Conservation (phyloP, 2,329 filamentous ascomycete genomes). For the Chrysosphaeria jannelii region DNA sequence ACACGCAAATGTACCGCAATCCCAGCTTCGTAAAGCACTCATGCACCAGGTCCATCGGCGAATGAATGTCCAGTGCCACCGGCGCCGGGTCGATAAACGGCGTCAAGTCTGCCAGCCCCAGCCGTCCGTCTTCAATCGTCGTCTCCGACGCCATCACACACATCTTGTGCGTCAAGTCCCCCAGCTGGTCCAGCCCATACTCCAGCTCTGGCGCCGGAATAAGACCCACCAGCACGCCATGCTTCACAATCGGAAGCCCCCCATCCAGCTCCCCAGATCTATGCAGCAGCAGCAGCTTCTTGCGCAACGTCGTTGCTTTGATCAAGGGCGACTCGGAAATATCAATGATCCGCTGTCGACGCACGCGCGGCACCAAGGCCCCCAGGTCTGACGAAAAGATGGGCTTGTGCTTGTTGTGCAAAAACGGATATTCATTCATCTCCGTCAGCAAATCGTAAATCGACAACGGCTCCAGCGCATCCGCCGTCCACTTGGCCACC, state of each 20-base stretch:
- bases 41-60: slow-evolving; percentile 81
- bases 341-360: slow-evolving; percentile 57
- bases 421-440: slow-evolving; percentile 90
- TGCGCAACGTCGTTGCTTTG: slow-evolving; percentile 41
- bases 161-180: slow-evolving; percentile 38
- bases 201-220: slow-evolving; percentile 88
- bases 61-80: slow-evolving; percentile 61
- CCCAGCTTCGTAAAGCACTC: slow-evolving; percentile 92
- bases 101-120: slow-evolving; percentile 59
- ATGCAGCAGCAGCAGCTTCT: slow-evolving; percentile 57
- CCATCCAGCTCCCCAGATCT: slow-evolving; percentile 73
- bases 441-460: slow-evolving; percentile 90
- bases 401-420: slow-evolving; percentile 88
- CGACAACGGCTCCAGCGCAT: slow-evolving; percentile 75
- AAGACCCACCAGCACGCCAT: slow-evolving; percentile 56
- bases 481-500: slow-evolving; percentile 94
- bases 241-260: slow-evolving; percentile 57
- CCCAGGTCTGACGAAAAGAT: slow-evolving; percentile 68
- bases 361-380: slow-evolving; percentile 53
- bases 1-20: slow-evolving; percentile 69
- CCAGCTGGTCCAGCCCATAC: slow-evolving; percentile 63
- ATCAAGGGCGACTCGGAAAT: slow-evolving; percentile 61
- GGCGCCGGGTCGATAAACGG: slow-evolving; percentile 78
- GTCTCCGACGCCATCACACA: slow-evolving; percentile 56
- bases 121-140: slow-evolving; percentile 24